These are phyloP conservation scores for Amanita phalloides DNA, from an alignment of 768 basidiomycete species.

Conservation along the genomic window DNA sequence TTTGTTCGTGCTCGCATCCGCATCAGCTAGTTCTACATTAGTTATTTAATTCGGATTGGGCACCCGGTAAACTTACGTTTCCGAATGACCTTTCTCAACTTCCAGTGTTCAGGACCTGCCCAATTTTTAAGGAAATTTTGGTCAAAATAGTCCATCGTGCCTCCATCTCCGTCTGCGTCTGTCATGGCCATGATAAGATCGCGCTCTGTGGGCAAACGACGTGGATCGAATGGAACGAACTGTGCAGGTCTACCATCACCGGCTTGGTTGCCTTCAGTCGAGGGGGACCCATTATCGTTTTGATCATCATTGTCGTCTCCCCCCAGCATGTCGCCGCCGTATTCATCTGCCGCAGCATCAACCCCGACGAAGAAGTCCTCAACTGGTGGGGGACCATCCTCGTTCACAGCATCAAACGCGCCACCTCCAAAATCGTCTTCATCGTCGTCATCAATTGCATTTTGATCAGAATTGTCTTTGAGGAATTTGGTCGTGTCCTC, in stretches of 20 bases:
- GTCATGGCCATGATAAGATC: conserved; percentile 85
- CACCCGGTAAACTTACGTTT: conserved; percentile 41
- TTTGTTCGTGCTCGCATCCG: conserved; percentile 28
- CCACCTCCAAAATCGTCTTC: conserved; percentile 30
- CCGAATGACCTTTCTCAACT: conserved; percentile 71
- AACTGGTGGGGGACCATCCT: conserved; percentile 27
- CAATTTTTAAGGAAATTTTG: conserved; percentile 82
- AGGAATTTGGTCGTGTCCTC: conserved; percentile 53
- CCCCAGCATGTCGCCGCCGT: conserved; percentile 12
- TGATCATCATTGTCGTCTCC: conserved; percentile 25
- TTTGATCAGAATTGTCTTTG: conserved; percentile 37
- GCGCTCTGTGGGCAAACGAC: conserved; percentile 60
- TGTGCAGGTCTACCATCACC: conserved; percentile 29
- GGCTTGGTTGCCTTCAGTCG: conserved; percentile 28
- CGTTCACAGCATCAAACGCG: conserved; percentile 30
- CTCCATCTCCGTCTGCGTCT: conserved; percentile 42
- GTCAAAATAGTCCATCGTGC: conserved; percentile 85
- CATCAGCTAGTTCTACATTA: conserved; percentile 12
- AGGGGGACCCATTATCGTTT: conserved; percentile 34
- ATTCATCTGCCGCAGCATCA: conserved; percentile 25
- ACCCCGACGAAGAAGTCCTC: conserved; percentile 65
- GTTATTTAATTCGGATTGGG: background rate
- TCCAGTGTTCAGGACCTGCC: conserved; percentile 99
- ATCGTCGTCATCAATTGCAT: conserved; percentile 25
- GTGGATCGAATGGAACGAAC: conserved; percentile 79